phyloP scores from a whole-genome alignment of 164 flowering plant species.

The Chloranthus sessilifolius region DNA sequence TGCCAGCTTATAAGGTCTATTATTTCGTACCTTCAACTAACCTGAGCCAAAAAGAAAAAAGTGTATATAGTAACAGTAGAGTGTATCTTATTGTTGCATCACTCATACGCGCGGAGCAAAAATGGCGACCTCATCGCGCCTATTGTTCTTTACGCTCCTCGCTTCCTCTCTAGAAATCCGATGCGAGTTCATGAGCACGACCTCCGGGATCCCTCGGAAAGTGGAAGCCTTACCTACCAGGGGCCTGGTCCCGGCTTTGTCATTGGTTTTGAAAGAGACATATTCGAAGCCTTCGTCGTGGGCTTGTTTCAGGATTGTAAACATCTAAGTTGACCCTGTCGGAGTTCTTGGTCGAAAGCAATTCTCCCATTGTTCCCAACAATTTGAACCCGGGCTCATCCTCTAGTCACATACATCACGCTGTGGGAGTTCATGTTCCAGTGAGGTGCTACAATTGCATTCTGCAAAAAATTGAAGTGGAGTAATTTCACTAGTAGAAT shows the following conservation, averaged over 20 bases:
- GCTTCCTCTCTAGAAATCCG: conserved; percentile 42
- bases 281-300: conserved; percentile 41
- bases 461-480: no score
- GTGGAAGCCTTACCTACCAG: conserved; percentile 43
- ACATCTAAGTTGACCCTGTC: conserved; percentile 47
- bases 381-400: conserved; percentile 40
- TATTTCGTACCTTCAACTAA: no score
- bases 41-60: no score
- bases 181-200: conserved; percentile 36
- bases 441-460: conserved; percentile 50
- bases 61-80: no score
- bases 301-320: conserved; percentile 35
- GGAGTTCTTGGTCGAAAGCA: conserved; percentile 35
- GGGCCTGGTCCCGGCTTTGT: conserved; percentile 36
- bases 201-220: conserved; percentile 36
- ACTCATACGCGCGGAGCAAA: conserved; percentile 19
- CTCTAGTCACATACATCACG: conserved; percentile 39
- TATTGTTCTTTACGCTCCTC: conserved; percentile 31
- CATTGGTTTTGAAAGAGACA: conserved; percentile 50
- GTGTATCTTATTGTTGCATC: no score
- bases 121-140: conserved; percentile 21
- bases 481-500: not conserved
- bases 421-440: conserved; percentile 52
- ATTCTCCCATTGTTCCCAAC: conserved; percentile 31
- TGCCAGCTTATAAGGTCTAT: no score